These are phyloP conservation scores for Xylaria sp. DNA, from an alignment of 495 filamentous ascomycete genomes.

Conservation along the genomic window DNA sequence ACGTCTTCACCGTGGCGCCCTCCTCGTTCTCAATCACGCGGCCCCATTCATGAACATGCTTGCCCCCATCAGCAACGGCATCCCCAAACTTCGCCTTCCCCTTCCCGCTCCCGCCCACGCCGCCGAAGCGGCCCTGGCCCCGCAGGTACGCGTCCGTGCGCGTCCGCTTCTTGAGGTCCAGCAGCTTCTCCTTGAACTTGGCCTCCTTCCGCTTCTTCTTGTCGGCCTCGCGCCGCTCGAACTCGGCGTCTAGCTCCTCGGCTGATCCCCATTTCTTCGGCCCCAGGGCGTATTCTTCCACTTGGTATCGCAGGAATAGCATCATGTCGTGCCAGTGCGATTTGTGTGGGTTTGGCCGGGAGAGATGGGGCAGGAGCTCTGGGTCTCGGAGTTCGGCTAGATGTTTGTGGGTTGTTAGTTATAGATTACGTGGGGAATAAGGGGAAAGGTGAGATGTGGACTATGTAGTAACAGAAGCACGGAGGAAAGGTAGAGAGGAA, in stretches of 20 bases:
- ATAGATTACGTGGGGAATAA: not conserved
- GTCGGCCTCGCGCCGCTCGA: slow-evolving; percentile 76
- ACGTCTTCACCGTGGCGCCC: slow-evolving; percentile 82
- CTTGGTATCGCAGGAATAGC: slow-evolving; percentile 91
- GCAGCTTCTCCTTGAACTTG: slow-evolving; percentile 87
- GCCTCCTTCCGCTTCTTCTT: slow-evolving; percentile 89
- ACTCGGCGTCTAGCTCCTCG: slow-evolving; percentile 88
- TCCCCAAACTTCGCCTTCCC: slow-evolving; percentile 75
- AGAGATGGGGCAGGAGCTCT: slow-evolving; percentile 85
- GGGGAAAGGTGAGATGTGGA: not conserved
- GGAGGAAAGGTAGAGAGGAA: not conserved
- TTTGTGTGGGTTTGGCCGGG: slow-evolving; percentile 93
- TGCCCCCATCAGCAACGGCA: slow-evolving; percentile 65
- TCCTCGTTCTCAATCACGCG: slow-evolving; percentile 77
- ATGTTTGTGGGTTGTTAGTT: slow-evolving; percentile 2
- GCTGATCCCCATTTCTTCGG: slow-evolving; percentile 81
- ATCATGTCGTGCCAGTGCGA: slow-evolving; percentile 98
- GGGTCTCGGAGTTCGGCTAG: slow-evolving; percentile 87
- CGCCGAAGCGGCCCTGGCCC: slow-evolving; percentile 50
- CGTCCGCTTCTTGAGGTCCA: slow-evolving; percentile 91
- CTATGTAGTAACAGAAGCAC: too few species aligned
- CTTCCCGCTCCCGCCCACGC: slow-evolving; percentile 39
- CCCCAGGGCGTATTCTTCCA: slow-evolving; percentile 86
- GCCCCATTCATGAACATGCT: slow-evolving; percentile 95
- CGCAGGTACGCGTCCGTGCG: slow-evolving; percentile 88